Evolutionary conservation across 495 filamentous ascomycete species (phyloP).

Genomic region (Aspergillus campestris): DNA sequence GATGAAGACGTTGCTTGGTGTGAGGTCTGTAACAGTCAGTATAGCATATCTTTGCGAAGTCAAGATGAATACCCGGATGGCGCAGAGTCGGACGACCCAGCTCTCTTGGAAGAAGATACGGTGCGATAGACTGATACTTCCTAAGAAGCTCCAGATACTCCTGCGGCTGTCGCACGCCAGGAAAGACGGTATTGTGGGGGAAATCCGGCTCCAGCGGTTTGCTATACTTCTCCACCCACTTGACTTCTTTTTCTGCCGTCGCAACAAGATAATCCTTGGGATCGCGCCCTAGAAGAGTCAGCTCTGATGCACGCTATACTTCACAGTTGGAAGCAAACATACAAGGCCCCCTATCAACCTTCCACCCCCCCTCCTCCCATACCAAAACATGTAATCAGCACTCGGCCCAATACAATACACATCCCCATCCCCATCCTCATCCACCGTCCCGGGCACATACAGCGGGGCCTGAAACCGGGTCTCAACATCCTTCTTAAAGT

Average conservation of each 20-base stretch:
- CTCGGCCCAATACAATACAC: slow-evolving; percentile 20
- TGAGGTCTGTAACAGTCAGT: slow-evolving; percentile 9
- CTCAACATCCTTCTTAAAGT: slow-evolving; percentile 14
- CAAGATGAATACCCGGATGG: slow-evolving; percentile 6
- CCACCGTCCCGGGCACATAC: neutral
- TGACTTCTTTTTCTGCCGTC: slow-evolving; percentile 9
- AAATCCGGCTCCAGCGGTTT: slow-evolving; percentile 14
- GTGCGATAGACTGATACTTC: slow-evolving; percentile 14
- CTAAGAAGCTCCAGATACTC: slow-evolving; percentile 10
- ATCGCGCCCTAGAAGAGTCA: neutral
- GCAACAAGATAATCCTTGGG: slow-evolving; percentile 1
- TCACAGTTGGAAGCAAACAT: too few relatives aligned
- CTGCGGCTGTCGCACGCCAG: slow-evolving; percentile 9
- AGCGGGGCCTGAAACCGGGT: neutral
- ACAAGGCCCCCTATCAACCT: slow-evolving; percentile 21
- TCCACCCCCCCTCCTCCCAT: slow-evolving; percentile 12
- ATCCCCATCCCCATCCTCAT: slow-evolving; percentile 1
- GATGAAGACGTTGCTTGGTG: slow-evolving; percentile 17
- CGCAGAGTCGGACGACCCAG: slow-evolving; percentile 12
- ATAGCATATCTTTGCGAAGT: neutral
- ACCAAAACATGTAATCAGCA: slow-evolving; percentile 16
- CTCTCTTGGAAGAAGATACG: slow-evolving; percentile 12
- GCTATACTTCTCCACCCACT: slow-evolving; percentile 10
- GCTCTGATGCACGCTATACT: too few relatives aligned
- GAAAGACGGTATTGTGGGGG: slow-evolving; percentile 15